These are phyloP conservation scores for Cladophialophora yegresii DNA, from an alignment of 2,329 filamentous ascomycete species.

Conservation along the genomic window DNA sequence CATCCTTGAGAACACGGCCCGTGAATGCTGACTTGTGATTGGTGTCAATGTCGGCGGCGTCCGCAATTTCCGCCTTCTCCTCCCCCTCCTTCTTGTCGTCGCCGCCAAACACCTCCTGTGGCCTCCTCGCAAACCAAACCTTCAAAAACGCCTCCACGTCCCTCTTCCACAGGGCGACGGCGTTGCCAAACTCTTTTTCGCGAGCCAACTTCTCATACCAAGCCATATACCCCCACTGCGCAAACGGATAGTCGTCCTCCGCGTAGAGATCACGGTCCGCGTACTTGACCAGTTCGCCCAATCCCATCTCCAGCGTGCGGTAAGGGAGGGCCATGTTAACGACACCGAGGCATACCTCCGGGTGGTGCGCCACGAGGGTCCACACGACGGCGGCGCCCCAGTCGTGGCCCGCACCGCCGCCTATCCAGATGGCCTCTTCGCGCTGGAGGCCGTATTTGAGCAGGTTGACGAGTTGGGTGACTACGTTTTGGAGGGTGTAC, in stretches of 20 bases:
- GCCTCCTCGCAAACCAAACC: not conserved
- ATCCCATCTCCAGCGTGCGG: constrained; percentile 44
- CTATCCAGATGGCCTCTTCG: constrained; percentile 34
- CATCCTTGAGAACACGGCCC: constrained; percentile 36
- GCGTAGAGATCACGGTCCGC: constrained; percentile 53
- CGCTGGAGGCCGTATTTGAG: constrained; percentile 22
- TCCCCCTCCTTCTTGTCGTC: not conserved
- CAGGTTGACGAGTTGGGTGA: constrained; percentile 16
- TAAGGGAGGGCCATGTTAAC: constrained; percentile 47
- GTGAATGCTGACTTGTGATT: constrained; percentile 17
- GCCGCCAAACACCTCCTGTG: too few species aligned
- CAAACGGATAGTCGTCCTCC: constrained; percentile 42
- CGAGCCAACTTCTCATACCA: constrained; percentile 22
- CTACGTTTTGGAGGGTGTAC: constrained; percentile 21
- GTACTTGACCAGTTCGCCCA: constrained; percentile 41
- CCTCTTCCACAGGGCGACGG: constrained; percentile 17
- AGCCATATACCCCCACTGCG: constrained; percentile 27
- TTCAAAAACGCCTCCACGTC: constrained; percentile 19
- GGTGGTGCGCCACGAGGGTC: constrained; percentile 26
- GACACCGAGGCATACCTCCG: constrained; percentile 25
- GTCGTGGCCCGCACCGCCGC: constrained; percentile 25
- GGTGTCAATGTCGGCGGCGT: not conserved
- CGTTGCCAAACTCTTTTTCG: constrained; percentile 11
- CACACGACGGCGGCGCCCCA: constrained; percentile 32
- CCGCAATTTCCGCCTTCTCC: not conserved